Evolutionary conservation across 2,329 filamentous ascomycete genomes (phyloP), one percentile per base, ranked within the genome.

Genomic region (Fusarium sp.): DNA sequence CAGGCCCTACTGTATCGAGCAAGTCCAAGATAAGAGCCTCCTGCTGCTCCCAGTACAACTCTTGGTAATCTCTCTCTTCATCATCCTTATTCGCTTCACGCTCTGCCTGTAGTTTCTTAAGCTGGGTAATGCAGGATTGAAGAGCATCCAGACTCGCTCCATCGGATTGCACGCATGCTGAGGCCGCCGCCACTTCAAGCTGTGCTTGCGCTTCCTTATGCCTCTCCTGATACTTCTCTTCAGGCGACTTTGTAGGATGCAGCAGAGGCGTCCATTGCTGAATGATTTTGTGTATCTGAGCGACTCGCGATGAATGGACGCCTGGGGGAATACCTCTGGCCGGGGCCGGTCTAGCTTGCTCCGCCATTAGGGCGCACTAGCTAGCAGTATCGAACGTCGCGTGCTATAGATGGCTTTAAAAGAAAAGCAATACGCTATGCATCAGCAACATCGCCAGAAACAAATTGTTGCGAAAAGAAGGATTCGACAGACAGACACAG

Each of bases 401-500:
- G 19, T 16, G 10, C 16, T 33, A 19, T 18, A 11, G 25, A 3
- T 19, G 29, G 10, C 37, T 18, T 33, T n/a, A 18, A 37, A 52
- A 25, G 23, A 27, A 7, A 4, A 27, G 19, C 23, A 2, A 37
- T 16, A 21, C 7, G 31, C 21, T 8, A 23, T 4, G 19, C 38
- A 9, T 15, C 27, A 23, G 5, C 27, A 10, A 23, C 31, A 14
- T 10, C 15, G 6, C 38, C 2, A 25, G 12, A 16, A 10, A 19
- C 3, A 1, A 1, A 25, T 19, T 9, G 12, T 21, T 2, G 5
- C 19, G 2, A 23, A 33, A 33, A 18, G 5, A 19, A 19, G 33
- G 4, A 0, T 12, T 8, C 4, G 19, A 46, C 0, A n/a, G 11
- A 27, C 2, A 39, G 7, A 18, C 3, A 14, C 5, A 18, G 23